Base-by-base conservation (phyloP, 257 asterid species). In the Nicotiana tabacum region DNA sequence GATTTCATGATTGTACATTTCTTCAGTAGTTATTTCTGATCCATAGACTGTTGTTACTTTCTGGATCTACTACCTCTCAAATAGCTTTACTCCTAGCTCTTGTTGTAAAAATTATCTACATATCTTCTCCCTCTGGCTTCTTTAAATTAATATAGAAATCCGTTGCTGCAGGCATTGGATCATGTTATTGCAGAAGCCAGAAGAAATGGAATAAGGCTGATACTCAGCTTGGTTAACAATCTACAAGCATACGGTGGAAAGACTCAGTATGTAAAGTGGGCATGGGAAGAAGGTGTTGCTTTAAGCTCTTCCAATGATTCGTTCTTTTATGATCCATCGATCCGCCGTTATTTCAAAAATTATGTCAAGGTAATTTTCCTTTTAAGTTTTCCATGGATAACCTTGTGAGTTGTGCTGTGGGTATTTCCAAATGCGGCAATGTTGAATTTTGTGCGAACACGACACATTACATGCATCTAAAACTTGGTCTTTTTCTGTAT, bases 181-280 rank as follows among this genome's bases (percentile, higher is more conserved):
- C 86, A 93, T 90, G 98, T 96, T 66, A 92, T 96, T 81, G 98
- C 98, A 7, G 99, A 96, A 91, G 88, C 98, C 29, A 87, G 92
- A 77, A 84, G 86, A 78, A 78, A 89, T 81, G 98, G 99, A 39
- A 86, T 96, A 66, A 90, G 99, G 90, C 89, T 96, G 32, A 74
- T 94, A 61, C 88, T 96, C 24, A 87, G 96, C 86, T 89, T 96
- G 87, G 98, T 96, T 39, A 96, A 96, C 85, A 96, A 96, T 89
- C 90, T 96, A 90, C 96, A 94, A 90, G 98, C 98, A 6, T 96
- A 91, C 69, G 99, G 99, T 70, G 99, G 99, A 60, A 96, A 94
- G 84, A 92, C 97, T 37, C 99, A 93, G 82, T 96, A 94, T 85
- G 98, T 96, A 35, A 92, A 94, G 91, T 96, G 99, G 99, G 99